Percentiles rank a stretch among this genome's conserved stretches.
Conservation (phyloP, 129 eudicot species). For the Arctium minus region DNA sequence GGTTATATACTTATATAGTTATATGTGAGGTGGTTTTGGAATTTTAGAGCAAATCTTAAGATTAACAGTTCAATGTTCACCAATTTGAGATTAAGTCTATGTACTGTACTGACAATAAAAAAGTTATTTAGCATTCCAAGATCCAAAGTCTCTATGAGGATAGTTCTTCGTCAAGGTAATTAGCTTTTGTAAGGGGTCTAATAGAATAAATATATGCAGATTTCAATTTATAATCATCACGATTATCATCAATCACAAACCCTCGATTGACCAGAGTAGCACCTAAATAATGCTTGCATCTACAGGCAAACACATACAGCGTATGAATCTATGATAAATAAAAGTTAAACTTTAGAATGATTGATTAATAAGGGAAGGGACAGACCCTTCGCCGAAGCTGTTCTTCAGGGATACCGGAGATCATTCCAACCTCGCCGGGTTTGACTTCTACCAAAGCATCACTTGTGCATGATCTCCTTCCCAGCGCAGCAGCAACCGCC, state of each 20-base stretch:
- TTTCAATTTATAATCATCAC: neutral
- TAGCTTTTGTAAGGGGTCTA: neutral
- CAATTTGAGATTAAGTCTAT: neutral
- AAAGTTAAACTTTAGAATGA: neutral
- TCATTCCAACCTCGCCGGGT: slow-evolving; percentile 67
- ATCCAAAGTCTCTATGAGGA: neutral
- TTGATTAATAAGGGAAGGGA: neutral
- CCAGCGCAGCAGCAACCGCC: neutral
- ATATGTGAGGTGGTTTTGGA: neutral
- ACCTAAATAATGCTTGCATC: neutral
- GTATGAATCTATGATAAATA: neutral
- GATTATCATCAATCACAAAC: slow-evolving; percentile 10
- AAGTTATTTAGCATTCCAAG: neutral
- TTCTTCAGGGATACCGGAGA: slow-evolving; percentile 81
- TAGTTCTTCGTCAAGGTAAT: neutral
- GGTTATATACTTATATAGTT: neutral
- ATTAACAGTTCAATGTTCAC: neutral
- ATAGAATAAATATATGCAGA: neutral
- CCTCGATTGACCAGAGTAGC: neutral
- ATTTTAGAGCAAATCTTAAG: neutral
- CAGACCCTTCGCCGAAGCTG: slow-evolving; percentile 68
- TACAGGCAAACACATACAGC: neutral
- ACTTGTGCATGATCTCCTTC: slow-evolving; percentile 43
- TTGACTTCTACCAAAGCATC: slow-evolving; percentile 59
- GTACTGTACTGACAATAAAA: neutral